Conservation (phyloP, 495 filamentous ascomycete genomes). For the Tuber brumale region DNA sequence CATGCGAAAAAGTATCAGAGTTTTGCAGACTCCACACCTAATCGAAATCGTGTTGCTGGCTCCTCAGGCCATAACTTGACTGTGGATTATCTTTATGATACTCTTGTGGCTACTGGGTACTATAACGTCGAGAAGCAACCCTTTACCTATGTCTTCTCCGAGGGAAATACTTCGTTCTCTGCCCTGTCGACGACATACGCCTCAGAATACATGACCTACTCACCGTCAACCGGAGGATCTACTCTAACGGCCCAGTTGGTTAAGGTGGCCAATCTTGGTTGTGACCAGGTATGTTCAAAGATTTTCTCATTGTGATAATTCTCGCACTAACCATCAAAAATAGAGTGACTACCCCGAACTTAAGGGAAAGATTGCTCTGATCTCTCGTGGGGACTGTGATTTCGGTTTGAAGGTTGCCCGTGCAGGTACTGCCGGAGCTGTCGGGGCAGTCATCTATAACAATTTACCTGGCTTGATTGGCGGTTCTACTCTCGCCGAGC, state of each 20-base stretch:
- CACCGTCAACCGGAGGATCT: conserved; percentile 44
- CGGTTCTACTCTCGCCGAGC: conserved; percentile 53
- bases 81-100: conserved; percentile 55
- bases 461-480: conserved; percentile 51
- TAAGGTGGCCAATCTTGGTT: conserved; percentile 11
- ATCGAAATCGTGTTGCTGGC: conserved; percentile 56
- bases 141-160: conserved; percentile 47
- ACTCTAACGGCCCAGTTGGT: conserved; percentile 11
- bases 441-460: conserved; percentile 60
- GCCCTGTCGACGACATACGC: conserved; percentile 21
- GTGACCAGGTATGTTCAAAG: conserved; percentile 12
- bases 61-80: conserved; percentile 57
- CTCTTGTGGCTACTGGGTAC: conserved; percentile 48
- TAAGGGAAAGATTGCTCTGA: conserved; percentile 55
- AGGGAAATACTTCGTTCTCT: conserved; percentile 45
- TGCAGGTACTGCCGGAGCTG: conserved; percentile 56
- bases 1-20: conserved; percentile 48
- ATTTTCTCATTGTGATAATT: background rate
- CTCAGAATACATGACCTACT: conserved; percentile 46
- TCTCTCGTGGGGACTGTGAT: conserved; percentile 56
- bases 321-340: background rate
- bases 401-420: conserved; percentile 57
- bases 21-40: conserved; percentile 44
- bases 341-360: conserved; percentile 54
- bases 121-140: conserved; percentile 57